Evolutionary conservation across 1,284 basidiomycete genomes (phyloP), one percentile per base, ranked within the genome.

Genomic region (Apiotrichum gamsii): DNA sequence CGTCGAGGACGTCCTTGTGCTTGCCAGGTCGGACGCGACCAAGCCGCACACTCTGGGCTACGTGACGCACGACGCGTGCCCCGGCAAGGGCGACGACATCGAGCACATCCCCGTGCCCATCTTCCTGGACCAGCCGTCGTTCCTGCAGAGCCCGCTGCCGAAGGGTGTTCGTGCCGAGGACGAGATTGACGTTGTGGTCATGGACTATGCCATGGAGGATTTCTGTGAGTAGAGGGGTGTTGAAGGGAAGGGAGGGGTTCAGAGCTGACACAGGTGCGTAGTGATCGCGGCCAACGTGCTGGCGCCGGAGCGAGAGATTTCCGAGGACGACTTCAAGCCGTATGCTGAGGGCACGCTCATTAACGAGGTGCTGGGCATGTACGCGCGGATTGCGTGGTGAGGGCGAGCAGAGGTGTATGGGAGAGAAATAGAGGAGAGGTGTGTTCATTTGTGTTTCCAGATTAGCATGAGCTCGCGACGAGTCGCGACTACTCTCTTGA

Each of bases 171-270:
- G 47, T 8, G 58, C 61, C 28, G 62, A 65, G 29, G 61, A 65
- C 34, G 40, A 49, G 10, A 60, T 73, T 23, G 67, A 69, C 44
- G 68, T 70, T 2, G 64, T 70, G 4, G 59, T 63, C 19, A 69
- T 72, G 70, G 67, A 70, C 49, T 73, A 72, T 52, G 60, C 66
- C 5, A 49, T 71, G 42, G 65, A 67, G 36, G 71, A 73, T 45
- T 68, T 72, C 47, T 37, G 70, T 68, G 38, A 57, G 70, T 64
- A 5, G 14, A 4, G 25, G 31, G 1, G 2, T 9, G 19, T 1
- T 2, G 29, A 11, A 2, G n/a, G n/a, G n/a, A n/a, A n/a, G n/a
- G n/a, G n/a, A n/a, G n/a, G 5, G 9, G 30, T 43, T 39, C 19
- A 32, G 13, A 16, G 20, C 29, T 31, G 19, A 31, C 31, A 11